A percentile compares a stretch with the other conserved stretches of the same genome.
Evolutionary conservation across 1,139 yeast genomes (phyloP).

Genomic region (Kodamaea arcana): DNA sequence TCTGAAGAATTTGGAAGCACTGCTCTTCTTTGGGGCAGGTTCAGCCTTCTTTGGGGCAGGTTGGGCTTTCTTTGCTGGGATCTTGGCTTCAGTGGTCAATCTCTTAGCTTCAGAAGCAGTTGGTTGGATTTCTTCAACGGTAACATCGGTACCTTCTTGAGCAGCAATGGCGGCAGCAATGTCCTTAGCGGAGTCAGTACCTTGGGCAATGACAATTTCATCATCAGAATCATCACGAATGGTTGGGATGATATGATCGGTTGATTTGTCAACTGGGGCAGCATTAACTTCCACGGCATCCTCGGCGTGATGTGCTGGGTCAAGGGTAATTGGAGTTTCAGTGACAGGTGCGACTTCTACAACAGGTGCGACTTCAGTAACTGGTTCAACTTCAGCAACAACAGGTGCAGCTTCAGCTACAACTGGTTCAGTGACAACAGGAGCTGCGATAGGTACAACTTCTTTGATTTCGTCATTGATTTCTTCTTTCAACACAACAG

Average conservation of each 20-base stretch:
- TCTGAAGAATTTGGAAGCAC: constrained; percentile 43
- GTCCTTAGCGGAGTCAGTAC: constrained; percentile 21
- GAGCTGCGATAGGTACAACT: constrained; percentile 8
- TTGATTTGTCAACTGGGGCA: constrained; percentile 5
- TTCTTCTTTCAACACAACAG: constrained; percentile 6
- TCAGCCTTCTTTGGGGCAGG: constrained; percentile 18
- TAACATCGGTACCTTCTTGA: constrained; percentile 35
- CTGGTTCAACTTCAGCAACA: constrained; percentile 5
- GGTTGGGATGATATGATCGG: constrained; percentile 9
- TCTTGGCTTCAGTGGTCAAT: constrained; percentile 32
- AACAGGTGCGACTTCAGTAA: constrained; percentile 5
- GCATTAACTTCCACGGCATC: constrained; percentile 5
- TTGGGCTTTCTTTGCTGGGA: constrained; percentile 8
- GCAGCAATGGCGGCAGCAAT: constrained; percentile 37
- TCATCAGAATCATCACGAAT: constrained; percentile 8
- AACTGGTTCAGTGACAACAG: constrained; percentile 6
- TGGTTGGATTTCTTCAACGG: constrained; percentile 43
- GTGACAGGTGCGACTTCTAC: constrained; percentile 3
- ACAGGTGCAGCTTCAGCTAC: constrained; percentile 4
- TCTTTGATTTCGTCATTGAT: constrained; percentile 7
- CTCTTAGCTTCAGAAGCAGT: constrained; percentile 34
- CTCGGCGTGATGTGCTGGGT: constrained; percentile 4
- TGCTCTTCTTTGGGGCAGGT: constrained; percentile 36
- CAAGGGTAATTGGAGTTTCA: constrained; percentile 9
- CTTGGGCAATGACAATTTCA: constrained; percentile 37